A percentile compares a stretch with the other conserved stretches of the same genome.
phyloP scores from a whole-genome alignment of 164 flowering plant genomes.

The Berberis thunbergii region DNA sequence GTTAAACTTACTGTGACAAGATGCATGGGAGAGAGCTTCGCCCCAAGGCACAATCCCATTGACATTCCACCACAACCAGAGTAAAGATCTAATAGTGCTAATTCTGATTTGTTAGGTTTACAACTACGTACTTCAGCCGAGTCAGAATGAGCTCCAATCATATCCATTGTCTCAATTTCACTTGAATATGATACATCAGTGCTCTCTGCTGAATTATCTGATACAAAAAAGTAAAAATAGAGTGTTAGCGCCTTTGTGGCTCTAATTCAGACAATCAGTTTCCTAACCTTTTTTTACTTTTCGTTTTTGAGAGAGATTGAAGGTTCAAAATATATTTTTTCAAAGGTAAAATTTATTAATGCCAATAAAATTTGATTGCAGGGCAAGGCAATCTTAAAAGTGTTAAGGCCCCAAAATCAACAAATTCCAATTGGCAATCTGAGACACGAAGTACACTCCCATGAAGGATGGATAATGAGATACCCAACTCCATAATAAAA shows the following conservation, averaged over 20 bases:
- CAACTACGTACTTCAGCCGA: slow-evolving; percentile 8
- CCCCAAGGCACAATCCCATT: slow-evolving; percentile 81
- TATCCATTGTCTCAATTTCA: slow-evolving; percentile 15
- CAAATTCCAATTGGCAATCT: no score
- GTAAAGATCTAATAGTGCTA: slow-evolving; percentile 54
- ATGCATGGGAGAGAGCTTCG: slow-evolving; percentile 50
- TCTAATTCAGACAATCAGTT: no score
- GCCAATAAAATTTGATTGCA: no score
- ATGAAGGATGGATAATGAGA: no score
- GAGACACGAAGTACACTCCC: no score
- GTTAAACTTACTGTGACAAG: slow-evolving; percentile 52
- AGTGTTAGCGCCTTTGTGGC: no score
- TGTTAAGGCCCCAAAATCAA: no score
- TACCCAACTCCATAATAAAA: no score
- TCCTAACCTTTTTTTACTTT: background rate
- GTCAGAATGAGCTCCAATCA: slow-evolving; percentile 11
- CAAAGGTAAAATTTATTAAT: no score
- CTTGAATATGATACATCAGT: slow-evolving; percentile 17
- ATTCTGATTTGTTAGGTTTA: slow-evolving; percentile 26
- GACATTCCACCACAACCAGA: slow-evolving; percentile 89
- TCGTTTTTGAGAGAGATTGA: no score
- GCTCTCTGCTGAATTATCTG: slow-evolving; percentile 23
- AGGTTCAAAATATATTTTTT: no score
- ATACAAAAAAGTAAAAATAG: slow-evolving; percentile 1
- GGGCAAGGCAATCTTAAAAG: no score